Conservation (phyloP, 2,329 filamentous ascomycete genomes). For the Arthroderma sp. region DNA sequence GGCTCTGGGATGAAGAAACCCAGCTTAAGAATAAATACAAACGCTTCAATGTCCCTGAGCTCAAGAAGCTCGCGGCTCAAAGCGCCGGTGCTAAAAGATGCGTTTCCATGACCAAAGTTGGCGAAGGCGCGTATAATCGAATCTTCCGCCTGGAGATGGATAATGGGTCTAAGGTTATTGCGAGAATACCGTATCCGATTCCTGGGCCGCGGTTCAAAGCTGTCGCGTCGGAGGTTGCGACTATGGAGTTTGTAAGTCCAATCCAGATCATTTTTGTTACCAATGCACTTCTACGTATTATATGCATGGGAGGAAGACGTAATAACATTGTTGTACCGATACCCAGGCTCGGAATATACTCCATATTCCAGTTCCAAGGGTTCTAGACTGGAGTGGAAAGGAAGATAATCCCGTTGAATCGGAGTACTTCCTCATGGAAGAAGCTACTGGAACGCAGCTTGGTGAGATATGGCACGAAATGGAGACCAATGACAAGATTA, state of each 20-base stretch:
- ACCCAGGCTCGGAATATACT: conserved; percentile 7
- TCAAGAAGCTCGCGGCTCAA: conserved; percentile 19
- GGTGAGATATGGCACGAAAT: conserved; percentile 18
- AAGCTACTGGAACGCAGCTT: conserved; percentile 20
- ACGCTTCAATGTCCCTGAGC: conserved; percentile 21
- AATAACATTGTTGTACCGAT: neutral
- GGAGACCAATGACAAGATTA: conserved; percentile 15
- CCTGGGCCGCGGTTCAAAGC: conserved; percentile 6
- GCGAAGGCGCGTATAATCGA: conserved; percentile 28
- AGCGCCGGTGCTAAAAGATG: conserved; percentile 17
- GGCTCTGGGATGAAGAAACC: conserved; percentile 21
- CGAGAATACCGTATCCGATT: conserved; percentile 8
- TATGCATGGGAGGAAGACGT: too few relatives aligned
- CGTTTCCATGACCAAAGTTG: conserved; percentile 24
- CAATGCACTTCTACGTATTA: too few relatives aligned
- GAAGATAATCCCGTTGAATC: conserved; percentile 12
- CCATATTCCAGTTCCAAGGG: conserved; percentile 3
- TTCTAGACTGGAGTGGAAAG: neutral
- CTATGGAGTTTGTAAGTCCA: conserved; percentile 11
- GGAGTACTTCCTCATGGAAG: conserved; percentile 18
- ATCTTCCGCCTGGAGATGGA: conserved; percentile 18
- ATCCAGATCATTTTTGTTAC: neutral
- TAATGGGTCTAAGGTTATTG: conserved; percentile 15
- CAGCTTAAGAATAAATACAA: conserved; percentile 18
- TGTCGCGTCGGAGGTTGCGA: conserved; percentile 11